A percentile compares a stretch with the other conserved stretches of the same genome.
Evolutionary conservation across 2,329 filamentous ascomycete genomes (phyloP).

Genomic region (Colletotrichum incanum): DNA sequence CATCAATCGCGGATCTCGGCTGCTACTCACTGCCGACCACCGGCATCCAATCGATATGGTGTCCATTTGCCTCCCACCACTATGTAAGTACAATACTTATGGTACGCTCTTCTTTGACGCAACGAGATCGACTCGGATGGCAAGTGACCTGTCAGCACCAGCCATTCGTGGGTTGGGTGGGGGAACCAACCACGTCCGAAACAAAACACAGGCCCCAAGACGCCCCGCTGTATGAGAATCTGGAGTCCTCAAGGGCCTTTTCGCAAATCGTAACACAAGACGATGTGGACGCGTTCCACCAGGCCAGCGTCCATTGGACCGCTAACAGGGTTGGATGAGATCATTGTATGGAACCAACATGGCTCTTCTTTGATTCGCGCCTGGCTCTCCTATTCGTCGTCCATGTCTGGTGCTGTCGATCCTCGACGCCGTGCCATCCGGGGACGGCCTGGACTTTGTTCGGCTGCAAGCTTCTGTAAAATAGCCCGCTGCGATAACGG

Average conservation of each 20-base stretch:
- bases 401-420: constrained; percentile 33
- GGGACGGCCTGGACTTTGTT: constrained; percentile 23
- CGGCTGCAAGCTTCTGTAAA: constrained; percentile 1
- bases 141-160: constrained; percentile 16
- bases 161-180: constrained; percentile 28
- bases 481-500: constrained; percentile 27
- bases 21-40: constrained; percentile 9
- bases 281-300: background rate
- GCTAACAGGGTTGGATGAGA: constrained; percentile 24
- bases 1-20: constrained; percentile 20
- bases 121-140: constrained; percentile 7
- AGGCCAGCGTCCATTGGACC: constrained; percentile 17
- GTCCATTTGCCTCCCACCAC: background rate
- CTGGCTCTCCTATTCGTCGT: constrained; percentile 8
- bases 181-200: constrained; percentile 25
- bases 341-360: constrained; percentile 38
- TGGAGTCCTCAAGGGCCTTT: background rate
- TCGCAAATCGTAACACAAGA: background rate
- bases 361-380: background rate
- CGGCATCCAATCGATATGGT: constrained; percentile 8
- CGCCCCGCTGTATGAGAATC: constrained; percentile 2
- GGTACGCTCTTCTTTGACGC: background rate
- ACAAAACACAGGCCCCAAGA: constrained; percentile 9
- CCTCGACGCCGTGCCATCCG: constrained; percentile 35
- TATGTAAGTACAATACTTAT: background rate